phyloP scores from a whole-genome alignment of 768 basidiomycete genomes.

The Neoboletus subvelutipes region DNA sequence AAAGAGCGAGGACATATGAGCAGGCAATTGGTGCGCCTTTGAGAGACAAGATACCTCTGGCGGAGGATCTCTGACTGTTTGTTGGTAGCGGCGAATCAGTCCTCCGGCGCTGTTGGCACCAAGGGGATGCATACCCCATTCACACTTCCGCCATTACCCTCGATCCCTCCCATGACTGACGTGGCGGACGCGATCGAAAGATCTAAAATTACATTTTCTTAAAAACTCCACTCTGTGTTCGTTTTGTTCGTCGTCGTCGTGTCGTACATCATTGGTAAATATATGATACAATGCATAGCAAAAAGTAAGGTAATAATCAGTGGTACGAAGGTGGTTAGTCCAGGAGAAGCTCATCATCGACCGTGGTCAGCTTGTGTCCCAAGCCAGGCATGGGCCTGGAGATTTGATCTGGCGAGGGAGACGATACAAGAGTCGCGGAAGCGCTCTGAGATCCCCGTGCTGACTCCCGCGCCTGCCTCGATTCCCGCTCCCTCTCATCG shows the following conservation, averaged over 20 bases:
- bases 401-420: background rate
- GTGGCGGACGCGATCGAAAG: slow-evolving; percentile 14
- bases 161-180: slow-evolving; percentile 29
- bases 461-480: slow-evolving; percentile 41
- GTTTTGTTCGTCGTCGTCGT: background rate
- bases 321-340: slow-evolving; percentile 25
- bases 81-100: background rate
- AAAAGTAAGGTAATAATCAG: background rate
- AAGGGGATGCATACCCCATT: slow-evolving; percentile 30
- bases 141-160: slow-evolving; percentile 38
- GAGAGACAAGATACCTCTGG: background rate
- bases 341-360: slow-evolving; percentile 4
- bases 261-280: background rate
- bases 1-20: slow-evolving; percentile 30
- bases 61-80: background rate
- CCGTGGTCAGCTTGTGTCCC: slow-evolving; percentile 19
- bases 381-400: slow-evolving; percentile 25
- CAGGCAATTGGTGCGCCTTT: slow-evolving; percentile 20
- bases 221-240: background rate
- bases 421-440: background rate
- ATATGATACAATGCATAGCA: slow-evolving; percentile 5
- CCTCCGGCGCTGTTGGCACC: background rate
- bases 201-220: slow-evolving; percentile 8
- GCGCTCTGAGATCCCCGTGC: slow-evolving; percentile 3
- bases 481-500: slow-evolving; percentile 61